These are phyloP conservation scores for Saccharata proteae DNA, from an alignment of 2,329 filamentous ascomycete species.

Conservation along the genomic window DNA sequence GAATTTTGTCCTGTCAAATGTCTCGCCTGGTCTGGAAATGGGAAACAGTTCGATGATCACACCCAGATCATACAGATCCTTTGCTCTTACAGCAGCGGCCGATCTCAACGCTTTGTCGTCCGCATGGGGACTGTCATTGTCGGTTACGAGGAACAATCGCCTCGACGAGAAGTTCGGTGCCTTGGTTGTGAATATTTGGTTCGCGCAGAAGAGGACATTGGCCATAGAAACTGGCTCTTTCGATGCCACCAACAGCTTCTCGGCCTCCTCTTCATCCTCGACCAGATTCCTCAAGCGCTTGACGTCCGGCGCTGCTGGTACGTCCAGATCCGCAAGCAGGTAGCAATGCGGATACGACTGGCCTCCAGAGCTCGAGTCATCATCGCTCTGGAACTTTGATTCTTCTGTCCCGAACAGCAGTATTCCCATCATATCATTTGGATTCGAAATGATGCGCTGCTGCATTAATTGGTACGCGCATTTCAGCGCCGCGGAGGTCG, in stretches of 20 bases:
- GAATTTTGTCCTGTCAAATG: slow-evolving; percentile 75
- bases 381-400: slow-evolving; percentile 63
- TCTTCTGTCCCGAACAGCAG: slow-evolving; percentile 81
- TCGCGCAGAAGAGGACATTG: slow-evolving; percentile 86
- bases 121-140: slow-evolving; percentile 76
- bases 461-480: slow-evolving; percentile 94
- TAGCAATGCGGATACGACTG: slow-evolving; percentile 83
- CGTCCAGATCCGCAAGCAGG: slow-evolving; percentile 73
- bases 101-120: slow-evolving; percentile 61
- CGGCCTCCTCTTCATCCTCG: slow-evolving; percentile 62
- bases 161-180: slow-evolving; percentile 89
- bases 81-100: slow-evolving; percentile 73
- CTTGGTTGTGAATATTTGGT: slow-evolving; percentile 91
- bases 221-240: slow-evolving; percentile 65
- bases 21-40: slow-evolving; percentile 57
- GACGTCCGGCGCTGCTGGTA: slow-evolving; percentile 79
- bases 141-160: slow-evolving; percentile 88
- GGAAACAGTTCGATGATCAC: slow-evolving; percentile 90
- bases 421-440: slow-evolving; percentile 94
- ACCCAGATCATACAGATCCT: slow-evolving; percentile 88
- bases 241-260: slow-evolving; percentile 57
- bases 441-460: slow-evolving; percentile 93
- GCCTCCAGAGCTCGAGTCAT: slow-evolving; percentile 42
- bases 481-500: slow-evolving; percentile 74
- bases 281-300: slow-evolving; percentile 64